Conservation (phyloP, 1,284 basidiomycete species). For the Cryptococcus hybrid region DNA sequence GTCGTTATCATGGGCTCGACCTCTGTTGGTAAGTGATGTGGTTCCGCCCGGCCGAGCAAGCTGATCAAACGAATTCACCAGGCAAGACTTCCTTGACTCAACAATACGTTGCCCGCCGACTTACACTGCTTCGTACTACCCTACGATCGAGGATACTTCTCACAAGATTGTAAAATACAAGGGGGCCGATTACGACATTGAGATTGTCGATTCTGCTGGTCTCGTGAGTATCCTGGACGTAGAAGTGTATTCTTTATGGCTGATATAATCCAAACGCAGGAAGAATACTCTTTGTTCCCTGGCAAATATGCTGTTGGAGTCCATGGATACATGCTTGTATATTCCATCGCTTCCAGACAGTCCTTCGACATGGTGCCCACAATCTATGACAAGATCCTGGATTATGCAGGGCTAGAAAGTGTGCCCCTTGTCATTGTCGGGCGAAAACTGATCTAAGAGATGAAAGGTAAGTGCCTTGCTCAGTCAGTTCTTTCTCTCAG, state of each 20-base stretch:
- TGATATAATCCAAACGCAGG: constrained; percentile 54
- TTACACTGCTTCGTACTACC: constrained; percentile 82
- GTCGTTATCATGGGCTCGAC: constrained; percentile 77
- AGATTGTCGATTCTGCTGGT: constrained; percentile 98
- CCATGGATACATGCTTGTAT: constrained; percentile 86
- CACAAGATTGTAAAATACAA: constrained; percentile 80
- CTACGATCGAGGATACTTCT: constrained; percentile 90
- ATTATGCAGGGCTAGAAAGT: constrained; percentile 84
- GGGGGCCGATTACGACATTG: constrained; percentile 84
- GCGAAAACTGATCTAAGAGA: constrained; percentile 79
- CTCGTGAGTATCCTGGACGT: constrained; percentile 51
- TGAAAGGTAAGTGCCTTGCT: constrained; percentile 34
- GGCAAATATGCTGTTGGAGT: constrained; percentile 79
- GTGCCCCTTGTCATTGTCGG: constrained; percentile 97
- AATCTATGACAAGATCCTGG: constrained; percentile 95
- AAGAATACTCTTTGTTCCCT: constrained; percentile 81
- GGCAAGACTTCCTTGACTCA: constrained; percentile 77
- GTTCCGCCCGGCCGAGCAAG: not conserved
- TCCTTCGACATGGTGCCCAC: constrained; percentile 97
- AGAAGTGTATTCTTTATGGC: not conserved
- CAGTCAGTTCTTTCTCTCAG: constrained; percentile 32
- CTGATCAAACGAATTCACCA: constrained; percentile 35
- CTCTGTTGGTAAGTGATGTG: constrained; percentile 61
- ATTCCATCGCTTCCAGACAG: constrained; percentile 86
- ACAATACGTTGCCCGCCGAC: constrained; percentile 65